phyloP scores from a whole-genome alignment of 306 rosid genomes.

The Calophaca sinica region DNA sequence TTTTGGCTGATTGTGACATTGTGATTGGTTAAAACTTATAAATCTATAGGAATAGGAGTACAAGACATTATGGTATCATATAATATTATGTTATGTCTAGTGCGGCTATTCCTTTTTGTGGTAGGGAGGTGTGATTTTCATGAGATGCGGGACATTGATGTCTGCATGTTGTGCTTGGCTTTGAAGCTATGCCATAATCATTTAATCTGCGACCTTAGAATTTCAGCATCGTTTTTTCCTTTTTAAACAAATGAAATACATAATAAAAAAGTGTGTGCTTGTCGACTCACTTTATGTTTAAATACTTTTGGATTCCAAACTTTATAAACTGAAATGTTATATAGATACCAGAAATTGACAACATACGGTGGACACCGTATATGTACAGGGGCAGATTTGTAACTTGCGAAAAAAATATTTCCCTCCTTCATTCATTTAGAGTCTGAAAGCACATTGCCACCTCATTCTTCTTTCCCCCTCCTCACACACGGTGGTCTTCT shows the following conservation, averaged over 20 bases:
- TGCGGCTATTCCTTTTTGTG: conserved; percentile 39
- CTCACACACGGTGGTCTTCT: too few relatives aligned
- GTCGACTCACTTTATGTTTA: not conserved
- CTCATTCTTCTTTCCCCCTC: too few relatives aligned
- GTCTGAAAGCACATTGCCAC: too few relatives aligned
- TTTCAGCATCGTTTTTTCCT: not conserved
- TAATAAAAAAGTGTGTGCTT: too few relatives aligned
- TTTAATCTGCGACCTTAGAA: conserved; percentile 12
- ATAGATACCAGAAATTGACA: too few relatives aligned
- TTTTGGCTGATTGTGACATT: not conserved
- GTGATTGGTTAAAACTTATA: conserved; percentile 27
- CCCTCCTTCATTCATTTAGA: too few relatives aligned
- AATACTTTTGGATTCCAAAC: not conserved
- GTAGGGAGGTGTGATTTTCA: conserved; percentile 15
- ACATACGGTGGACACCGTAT: too few relatives aligned
- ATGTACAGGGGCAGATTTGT: too few relatives aligned
- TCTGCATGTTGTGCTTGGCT: conserved; percentile 56
- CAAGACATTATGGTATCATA: conserved; percentile 7
- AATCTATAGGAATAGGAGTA: not conserved
- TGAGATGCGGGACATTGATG: conserved; percentile 28
- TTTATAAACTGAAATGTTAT: too few relatives aligned
- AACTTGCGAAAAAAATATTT: too few relatives aligned
- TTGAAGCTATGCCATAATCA: conserved; percentile 61
- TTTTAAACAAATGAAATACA: not conserved
- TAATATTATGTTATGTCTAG: conserved; percentile 15